These are phyloP conservation scores for Fusarium robinianum DNA, from an alignment of 2,329 filamentous ascomycete species.

Conservation along the genomic window DNA sequence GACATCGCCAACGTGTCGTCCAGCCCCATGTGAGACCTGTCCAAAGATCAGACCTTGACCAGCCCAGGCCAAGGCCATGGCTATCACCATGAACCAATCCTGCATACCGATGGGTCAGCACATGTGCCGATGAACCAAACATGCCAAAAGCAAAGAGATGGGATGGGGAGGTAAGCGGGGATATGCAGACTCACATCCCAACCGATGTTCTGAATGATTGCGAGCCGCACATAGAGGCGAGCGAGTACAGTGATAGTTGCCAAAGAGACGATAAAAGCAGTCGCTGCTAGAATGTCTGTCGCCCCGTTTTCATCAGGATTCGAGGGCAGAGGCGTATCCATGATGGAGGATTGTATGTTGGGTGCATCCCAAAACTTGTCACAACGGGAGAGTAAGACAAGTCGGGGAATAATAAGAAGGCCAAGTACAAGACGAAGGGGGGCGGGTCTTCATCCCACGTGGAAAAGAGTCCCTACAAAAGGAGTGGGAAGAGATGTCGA, in stretches of 20 bases:
- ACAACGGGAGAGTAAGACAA: constrained; percentile 5
- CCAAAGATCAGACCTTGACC: constrained; percentile 48
- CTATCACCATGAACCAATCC: constrained; percentile 39
- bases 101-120: constrained; percentile 18
- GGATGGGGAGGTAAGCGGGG: not conserved
- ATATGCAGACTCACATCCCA: constrained; percentile 45
- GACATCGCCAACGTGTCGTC: constrained; percentile 51
- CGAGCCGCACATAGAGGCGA: constrained; percentile 52
- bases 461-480: not conserved
- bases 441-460: constrained; percentile 1
- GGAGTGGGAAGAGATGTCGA: not conserved
- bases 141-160: not conserved
- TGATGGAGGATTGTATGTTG: constrained; percentile 12
- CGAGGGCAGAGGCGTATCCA: constrained; percentile 34
- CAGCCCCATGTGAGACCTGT: constrained; percentile 50
- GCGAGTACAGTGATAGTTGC: constrained; percentile 46
- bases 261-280: constrained; percentile 43
- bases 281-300: constrained; percentile 46
- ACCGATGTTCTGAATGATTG: constrained; percentile 53
- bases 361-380: constrained; percentile 13
- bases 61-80: constrained; percentile 41
- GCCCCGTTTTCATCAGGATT: constrained; percentile 44
- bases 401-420: constrained; percentile 21
- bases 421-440: constrained; percentile 4
- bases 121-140: not conserved